Base-by-base conservation (phyloP, 2,329 filamentous ascomycete genomes). In the Penicillium sp. region DNA sequence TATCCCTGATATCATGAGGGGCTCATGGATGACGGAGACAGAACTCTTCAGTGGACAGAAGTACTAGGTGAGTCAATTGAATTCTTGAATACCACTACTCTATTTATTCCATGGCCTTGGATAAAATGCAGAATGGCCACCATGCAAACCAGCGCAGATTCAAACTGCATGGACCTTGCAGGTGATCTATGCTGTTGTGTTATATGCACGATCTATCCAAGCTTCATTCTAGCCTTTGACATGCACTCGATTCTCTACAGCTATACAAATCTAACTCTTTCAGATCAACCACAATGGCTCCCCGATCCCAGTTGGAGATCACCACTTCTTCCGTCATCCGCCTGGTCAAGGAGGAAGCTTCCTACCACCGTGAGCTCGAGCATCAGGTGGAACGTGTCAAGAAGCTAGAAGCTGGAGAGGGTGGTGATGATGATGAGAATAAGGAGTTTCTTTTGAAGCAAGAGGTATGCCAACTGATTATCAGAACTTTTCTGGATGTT, bases 321-420 rank as follows among this genome's bases (percentile, higher is more conserved):
- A 80, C 84, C 30, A 92, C 85, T 15, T 78, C 82, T 45, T 80
- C 86, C 13, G 79, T 96, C 51, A 73, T 77, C 54, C 86, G 92
- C 42, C 77, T 96, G 32, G 78, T 95, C 50, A 95, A 94, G 66
- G 92, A 98, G 66, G 86, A 95, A 65, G 72, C 76, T 26, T 90
- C 82, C 55, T 96, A 98, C 69, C 84, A 89, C 72, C 84, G 84
- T 60, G 92, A 98, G 65, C 75, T 89, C 13, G 71, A 76, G 47
- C 73, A 82, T 48, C 89, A 96, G 61, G 74, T 85, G 53, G 74
- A 76, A 44, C 78, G 84, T 39, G 76, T 93, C 48, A 69, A 76
- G 61, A 78, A 80, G 60, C 73, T 94, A 12, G 74, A 81, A 61
- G 70, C 73, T 30, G 79, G 84, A 52, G 62, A 77, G 20, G 72